Base-by-base conservation (phyloP, 1,284 basidiomycete species). In the Microstroma glucosiphilum region DNA sequence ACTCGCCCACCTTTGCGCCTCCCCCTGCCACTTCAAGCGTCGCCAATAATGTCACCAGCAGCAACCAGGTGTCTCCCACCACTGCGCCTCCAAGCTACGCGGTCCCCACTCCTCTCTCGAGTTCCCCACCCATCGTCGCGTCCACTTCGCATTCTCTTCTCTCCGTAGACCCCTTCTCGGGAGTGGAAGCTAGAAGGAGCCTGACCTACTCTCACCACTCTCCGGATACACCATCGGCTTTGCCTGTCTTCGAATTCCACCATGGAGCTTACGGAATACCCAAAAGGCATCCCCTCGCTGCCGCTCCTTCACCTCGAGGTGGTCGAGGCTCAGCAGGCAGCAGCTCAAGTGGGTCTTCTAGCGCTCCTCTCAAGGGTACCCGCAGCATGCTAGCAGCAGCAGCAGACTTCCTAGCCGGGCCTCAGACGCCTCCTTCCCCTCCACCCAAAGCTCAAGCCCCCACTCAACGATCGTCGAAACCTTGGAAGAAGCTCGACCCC, bases 261-360 rank as follows among this genome's bases (percentile, higher is more conserved):
- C 68, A 74, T 56, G 81, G 80, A n/a, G 81, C 81, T 6, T 81
- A 79, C 59, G 81, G 81, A 7, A 82, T 82, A 19, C 81, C 81
- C 0, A 82, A 82, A 59, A 59, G 73, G 6, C 70, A 73, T 59
- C 70, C 74, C 0, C 69, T 70, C 57, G 64, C 69, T 9, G 68
- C 67, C 61, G 60, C 68, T 66, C 53, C 37, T 43, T 46, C 42
- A 6, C 60, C 58, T 64, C 40, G 67, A 42, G 40, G 63, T 7
- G 62, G 64, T 40, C 61, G 64, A 19, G 57, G 48, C 15, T 60
- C 63, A 13, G 46, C 65, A 25, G 17, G 21, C 51, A 54, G 25
- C 51, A 25, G 51, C 17, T 54, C 19, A 25, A 59, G 60, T 25
- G 71, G 30, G 9, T 37, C 30, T 37, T 37, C 30, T 37, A 37